A percentile compares a stretch with the other conserved stretches of the same genome.
These are phyloP conservation scores for Saccharomyces pastorianus DNA, from an alignment of 1,139 yeast genomes.

Conservation along the genomic window DNA sequence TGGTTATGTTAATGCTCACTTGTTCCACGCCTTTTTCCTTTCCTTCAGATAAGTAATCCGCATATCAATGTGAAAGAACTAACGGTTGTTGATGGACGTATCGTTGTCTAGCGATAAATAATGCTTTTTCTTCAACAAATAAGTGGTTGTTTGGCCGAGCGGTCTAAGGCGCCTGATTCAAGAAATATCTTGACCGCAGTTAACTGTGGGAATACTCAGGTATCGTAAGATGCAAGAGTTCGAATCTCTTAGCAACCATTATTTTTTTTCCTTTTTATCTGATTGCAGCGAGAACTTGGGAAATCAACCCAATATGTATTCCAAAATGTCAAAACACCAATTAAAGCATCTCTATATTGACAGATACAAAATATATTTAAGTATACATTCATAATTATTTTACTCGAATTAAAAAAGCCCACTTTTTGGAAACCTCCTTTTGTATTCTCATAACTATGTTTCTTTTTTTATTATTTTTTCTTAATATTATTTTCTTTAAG, in stretches of 20 bases:
- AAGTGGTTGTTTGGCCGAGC: constrained; percentile 9
- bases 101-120: no score
- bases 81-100: no score
- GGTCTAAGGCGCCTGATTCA: constrained; percentile 11
- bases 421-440: neutral
- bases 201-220: constrained; percentile 7
- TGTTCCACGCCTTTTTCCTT: no score
- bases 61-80: no score
- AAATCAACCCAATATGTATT: neutral
- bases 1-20: no score
- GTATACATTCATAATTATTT: neutral
- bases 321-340: neutral
- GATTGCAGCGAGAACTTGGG: neutral
- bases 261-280: neutral
- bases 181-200: constrained; percentile 4
- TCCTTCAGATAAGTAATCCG: no score
- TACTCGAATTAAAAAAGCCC: neutral
- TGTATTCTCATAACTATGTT: neutral
- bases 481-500: neutral
- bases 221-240: constrained; percentile 10
- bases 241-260: constrained; percentile 8
- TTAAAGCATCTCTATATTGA: neutral
- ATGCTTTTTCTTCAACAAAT: neutral
- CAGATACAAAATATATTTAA: neutral
- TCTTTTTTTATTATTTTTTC: neutral